These are phyloP conservation scores for Claviceps fusiformis DNA, from an alignment of 2,329 filamentous ascomycete genomes.

Conservation along the genomic window DNA sequence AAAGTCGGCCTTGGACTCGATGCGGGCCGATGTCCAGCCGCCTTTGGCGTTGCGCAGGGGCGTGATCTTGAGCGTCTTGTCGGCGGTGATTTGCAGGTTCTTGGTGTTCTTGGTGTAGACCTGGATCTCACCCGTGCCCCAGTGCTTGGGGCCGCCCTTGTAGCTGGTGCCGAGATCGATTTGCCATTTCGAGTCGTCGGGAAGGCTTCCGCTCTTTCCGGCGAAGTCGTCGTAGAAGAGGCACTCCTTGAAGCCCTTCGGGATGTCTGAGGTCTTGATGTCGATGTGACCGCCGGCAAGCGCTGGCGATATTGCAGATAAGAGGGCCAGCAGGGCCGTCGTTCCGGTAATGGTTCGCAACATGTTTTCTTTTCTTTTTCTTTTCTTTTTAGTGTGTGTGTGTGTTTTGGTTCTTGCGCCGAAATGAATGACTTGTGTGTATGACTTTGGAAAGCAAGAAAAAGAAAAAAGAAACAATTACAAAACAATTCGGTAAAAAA, in stretches of 20 bases:
- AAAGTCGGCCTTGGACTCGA: constrained; percentile 22
- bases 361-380: neutral
- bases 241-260: constrained; percentile 9
- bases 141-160: constrained; percentile 25
- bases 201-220: constrained; percentile 9
- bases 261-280: neutral
- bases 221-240: constrained; percentile 19
- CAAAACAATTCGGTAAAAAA: too few relatives aligned
- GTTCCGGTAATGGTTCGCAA: neutral
- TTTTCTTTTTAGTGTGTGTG: neutral
- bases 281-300: neutral
- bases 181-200: constrained; percentile 28
- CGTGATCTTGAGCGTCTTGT: constrained; percentile 24
- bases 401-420: too few relatives aligned
- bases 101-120: constrained; percentile 25
- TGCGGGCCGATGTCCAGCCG: constrained; percentile 30
- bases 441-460: too few relatives aligned
- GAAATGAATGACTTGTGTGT: neutral
- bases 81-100: constrained; percentile 27
- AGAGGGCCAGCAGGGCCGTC: neutral
- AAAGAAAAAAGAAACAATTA: too few relatives aligned
- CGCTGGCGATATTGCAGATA: neutral
- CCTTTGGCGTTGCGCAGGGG: constrained; percentile 14
- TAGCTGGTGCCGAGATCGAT: constrained; percentile 31
- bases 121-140: constrained; percentile 36